Conservation (phyloP, 495 filamentous ascomycete species). For the Aspergillus saccharolyticus region DNA sequence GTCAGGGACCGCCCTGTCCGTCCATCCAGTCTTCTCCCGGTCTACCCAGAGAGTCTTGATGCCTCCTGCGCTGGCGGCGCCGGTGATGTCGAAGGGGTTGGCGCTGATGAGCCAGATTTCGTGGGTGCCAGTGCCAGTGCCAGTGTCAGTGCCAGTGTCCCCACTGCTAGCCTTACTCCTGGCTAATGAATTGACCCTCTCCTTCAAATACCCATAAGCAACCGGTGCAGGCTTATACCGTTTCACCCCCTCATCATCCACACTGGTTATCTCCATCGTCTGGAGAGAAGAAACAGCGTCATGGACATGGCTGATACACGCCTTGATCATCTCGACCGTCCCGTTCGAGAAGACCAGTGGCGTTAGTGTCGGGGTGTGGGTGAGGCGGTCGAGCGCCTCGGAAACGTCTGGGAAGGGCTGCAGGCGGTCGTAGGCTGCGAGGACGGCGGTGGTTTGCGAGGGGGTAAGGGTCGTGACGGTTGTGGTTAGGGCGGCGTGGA, state of each 20-base stretch:
- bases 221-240: constrained; percentile 67
- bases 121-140: no score
- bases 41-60: constrained; percentile 70
- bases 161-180: no score
- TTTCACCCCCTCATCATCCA: constrained; percentile 53
- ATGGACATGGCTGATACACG: constrained; percentile 53
- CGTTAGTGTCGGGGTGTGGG: constrained; percentile 35
- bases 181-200: constrained; percentile 46
- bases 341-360: constrained; percentile 76
- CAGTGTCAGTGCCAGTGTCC: no score
- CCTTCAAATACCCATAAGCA: constrained; percentile 56
- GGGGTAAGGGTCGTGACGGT: constrained; percentile 41
- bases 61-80: constrained; percentile 32
- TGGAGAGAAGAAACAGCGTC: constrained; percentile 46
- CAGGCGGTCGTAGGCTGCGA: constrained; percentile 65
- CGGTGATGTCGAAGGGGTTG: constrained; percentile 76
- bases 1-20: constrained; percentile 26
- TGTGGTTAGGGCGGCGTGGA: constrained; percentile 60
- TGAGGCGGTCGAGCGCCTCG: constrained; percentile 42
- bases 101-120: constrained; percentile 69
- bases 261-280: constrained; percentile 53
- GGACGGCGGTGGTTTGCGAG: constrained; percentile 41
- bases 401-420: constrained; percentile 65
- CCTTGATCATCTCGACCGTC: constrained; percentile 56
- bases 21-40: constrained; percentile 43